phyloP scores from a whole-genome alignment of 2,329 filamentous ascomycete species.

The Chaetomiaceae sp. region DNA sequence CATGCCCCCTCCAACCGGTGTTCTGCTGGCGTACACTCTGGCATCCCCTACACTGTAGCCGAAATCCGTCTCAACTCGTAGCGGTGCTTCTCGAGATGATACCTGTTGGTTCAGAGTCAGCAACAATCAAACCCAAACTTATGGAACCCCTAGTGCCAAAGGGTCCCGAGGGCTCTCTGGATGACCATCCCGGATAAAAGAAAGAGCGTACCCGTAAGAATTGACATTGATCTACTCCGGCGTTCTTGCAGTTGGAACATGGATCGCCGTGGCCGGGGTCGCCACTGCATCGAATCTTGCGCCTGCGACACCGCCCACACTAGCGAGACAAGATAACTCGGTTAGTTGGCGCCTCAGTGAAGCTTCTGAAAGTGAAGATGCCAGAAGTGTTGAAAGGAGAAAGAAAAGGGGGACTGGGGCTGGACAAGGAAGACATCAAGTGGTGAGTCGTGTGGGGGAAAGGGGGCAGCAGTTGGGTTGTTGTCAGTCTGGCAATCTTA shows the following conservation, averaged over 20 bases:
- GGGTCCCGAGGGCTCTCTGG: too few species aligned
- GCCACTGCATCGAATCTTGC: constrained; percentile 93
- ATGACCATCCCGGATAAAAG: background rate
- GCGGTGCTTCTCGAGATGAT: constrained; percentile 34
- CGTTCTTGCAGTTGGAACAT: constrained; percentile 78
- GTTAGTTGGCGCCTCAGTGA: constrained; percentile 3
- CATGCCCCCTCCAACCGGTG: constrained; percentile 11
- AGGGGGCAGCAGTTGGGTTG: too few species aligned
- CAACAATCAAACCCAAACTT: constrained; percentile 7
- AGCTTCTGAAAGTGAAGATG: too few species aligned
- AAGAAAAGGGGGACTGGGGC: too few species aligned
- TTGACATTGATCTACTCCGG: constrained; percentile 65
- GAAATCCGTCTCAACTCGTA: constrained; percentile 34
- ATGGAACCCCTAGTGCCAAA: too few species aligned
- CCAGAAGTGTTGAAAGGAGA: too few species aligned
- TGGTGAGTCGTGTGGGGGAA: too few species aligned
- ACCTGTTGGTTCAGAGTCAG: constrained; percentile 29
- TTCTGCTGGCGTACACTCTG: constrained; percentile 25
- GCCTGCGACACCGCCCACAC: constrained; percentile 85
- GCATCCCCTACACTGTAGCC: constrained; percentile 35
- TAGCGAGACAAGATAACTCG: constrained; percentile 35
- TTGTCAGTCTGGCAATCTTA: too few species aligned
- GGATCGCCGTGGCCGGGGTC: constrained; percentile 69
- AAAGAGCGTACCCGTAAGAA: constrained; percentile 67
- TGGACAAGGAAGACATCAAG: too few species aligned